Percentiles rank a stretch among this genome's conserved stretches.
Conservation (phyloP, 2,329 filamentous ascomycete genomes). For the Pseudogymnoascus sp. region DNA sequence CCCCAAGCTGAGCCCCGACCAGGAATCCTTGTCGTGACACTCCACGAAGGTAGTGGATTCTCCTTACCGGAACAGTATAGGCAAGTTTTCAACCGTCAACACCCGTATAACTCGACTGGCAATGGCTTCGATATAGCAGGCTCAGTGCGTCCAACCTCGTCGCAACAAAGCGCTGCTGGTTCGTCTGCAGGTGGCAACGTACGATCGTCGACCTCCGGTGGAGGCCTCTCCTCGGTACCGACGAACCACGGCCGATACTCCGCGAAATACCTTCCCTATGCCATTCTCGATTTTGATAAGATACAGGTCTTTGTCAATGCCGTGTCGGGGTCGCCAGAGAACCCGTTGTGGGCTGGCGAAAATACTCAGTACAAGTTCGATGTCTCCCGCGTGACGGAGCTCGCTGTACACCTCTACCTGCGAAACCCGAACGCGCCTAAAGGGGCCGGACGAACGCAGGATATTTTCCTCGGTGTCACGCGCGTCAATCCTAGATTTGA, state of each 20-base stretch:
- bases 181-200: conserved; percentile 56
- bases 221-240: conserved; percentile 75
- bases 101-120: conserved; percentile 64
- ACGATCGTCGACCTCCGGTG: conserved; percentile 75
- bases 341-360: conserved; percentile 86
- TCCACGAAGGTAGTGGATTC: conserved; percentile 88
- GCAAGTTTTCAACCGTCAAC: conserved; percentile 62
- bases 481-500: conserved; percentile 88
- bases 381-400: conserved; percentile 80
- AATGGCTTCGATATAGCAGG: conserved; percentile 40
- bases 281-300: conserved; percentile 96
- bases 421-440: conserved; percentile 75
- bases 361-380: conserved; percentile 99
- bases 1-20: conserved; percentile 69
- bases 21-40: conserved; percentile 90
- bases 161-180: conserved; percentile 43
- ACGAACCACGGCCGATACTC: conserved; percentile 94
- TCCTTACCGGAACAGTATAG: conserved; percentile 86
- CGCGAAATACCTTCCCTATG: conserved; percentile 94
- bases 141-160: conserved; percentile 49
- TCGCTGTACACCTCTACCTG: conserved; percentile 62
- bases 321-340: conserved; percentile 87
- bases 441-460: conserved; percentile 78
- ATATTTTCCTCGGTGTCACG: conserved; percentile 85
- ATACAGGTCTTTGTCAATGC: conserved; percentile 97